Base-by-base conservation (phyloP, 2,329 filamentous ascomycete species). In the Aspergillus persii region DNA sequence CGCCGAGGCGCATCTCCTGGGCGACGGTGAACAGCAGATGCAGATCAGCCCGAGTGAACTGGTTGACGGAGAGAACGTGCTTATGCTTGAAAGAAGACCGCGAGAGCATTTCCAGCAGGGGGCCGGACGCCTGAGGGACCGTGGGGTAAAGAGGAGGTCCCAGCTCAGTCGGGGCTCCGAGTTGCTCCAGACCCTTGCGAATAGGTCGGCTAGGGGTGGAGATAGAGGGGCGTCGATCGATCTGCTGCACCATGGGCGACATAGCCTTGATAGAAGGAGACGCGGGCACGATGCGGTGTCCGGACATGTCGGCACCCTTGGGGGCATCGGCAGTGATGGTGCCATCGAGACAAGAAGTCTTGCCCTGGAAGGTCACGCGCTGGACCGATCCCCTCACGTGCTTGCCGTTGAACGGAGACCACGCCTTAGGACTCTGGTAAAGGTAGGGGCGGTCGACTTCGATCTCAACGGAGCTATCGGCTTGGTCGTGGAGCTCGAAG, bases 1-100 rank as follows among this genome's bases (percentile, higher is more conserved):
- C 95, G 56, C 92, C 93, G 18, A 96, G 85, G 31, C 94, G 90
- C 93, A 99, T 98, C 80, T 99, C 95, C 76, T 96, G 92, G 1
- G 95, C 95, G 53, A 99, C 90, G 7, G 94, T 96, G 83, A 99
- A 98, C 52, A 99, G 86, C 61, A 96, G 80, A 76, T 98, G 95
- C 53, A 99, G 84, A 70, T 99, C 94, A 18, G 90, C 84, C 50
- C 93, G 89, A 52, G 83, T 88, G 81, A 97, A 96, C 73, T 96
- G 90, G 72, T 90, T 90, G 66, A 99, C 95, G 0, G 94, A 97
- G 51, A 97, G 81, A 50, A 99, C 90, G 71, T 97, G 91, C 64
- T 91, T 87, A 69, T 91, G 87, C 79, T 93, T 96, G 84, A 98
- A 97, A 0, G 89, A 85, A 2, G 93, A 96, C 56, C 86, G 87